These are phyloP conservation scores for Dittrichia graveolens DNA, from an alignment of 129 eudicot genomes.

Conservation along the genomic window DNA sequence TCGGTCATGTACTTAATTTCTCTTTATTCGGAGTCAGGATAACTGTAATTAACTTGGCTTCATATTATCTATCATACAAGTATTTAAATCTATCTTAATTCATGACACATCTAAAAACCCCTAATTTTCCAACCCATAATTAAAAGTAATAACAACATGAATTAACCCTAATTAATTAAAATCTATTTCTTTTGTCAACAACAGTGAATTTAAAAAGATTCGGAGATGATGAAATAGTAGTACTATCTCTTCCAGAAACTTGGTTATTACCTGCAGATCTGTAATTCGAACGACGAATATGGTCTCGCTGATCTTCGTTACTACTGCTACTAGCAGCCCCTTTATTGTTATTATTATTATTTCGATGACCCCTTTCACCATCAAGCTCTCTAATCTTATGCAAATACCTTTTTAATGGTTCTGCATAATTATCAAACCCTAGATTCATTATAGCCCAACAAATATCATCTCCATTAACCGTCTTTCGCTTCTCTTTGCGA, in stretches of 20 bases:
- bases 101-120: slow-evolving; percentile 13
- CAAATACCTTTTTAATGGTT: slow-evolving; percentile 64
- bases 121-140: slow-evolving; percentile 16
- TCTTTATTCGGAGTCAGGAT: slow-evolving; percentile 25
- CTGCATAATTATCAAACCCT: slow-evolving; percentile 78
- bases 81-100: slow-evolving; percentile 8
- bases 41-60: not conserved
- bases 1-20: not conserved
- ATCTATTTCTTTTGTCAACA: slow-evolving; percentile 38
- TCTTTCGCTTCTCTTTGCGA: slow-evolving; percentile 81
- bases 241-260: slow-evolving; percentile 15
- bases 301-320: slow-evolving; percentile 42
- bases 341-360: not conserved
- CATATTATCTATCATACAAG: slow-evolving; percentile 35
- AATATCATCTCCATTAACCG: slow-evolving; percentile 89
- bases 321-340: slow-evolving; percentile 35
- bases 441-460: slow-evolving; percentile 81
- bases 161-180: slow-evolving; percentile 23
- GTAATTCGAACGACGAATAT: slow-evolving; percentile 25
- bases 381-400: slow-evolving; percentile 62
- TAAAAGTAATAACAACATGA: slow-evolving; percentile 12
- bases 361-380: slow-evolving; percentile 56
- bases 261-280: slow-evolving; percentile 40
- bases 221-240: slow-evolving; percentile 31
- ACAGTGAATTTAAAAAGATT: slow-evolving; percentile 36